Evolutionary conservation across 306 rosid genomes (phyloP).

Genomic region (Vigna angularis): DNA sequence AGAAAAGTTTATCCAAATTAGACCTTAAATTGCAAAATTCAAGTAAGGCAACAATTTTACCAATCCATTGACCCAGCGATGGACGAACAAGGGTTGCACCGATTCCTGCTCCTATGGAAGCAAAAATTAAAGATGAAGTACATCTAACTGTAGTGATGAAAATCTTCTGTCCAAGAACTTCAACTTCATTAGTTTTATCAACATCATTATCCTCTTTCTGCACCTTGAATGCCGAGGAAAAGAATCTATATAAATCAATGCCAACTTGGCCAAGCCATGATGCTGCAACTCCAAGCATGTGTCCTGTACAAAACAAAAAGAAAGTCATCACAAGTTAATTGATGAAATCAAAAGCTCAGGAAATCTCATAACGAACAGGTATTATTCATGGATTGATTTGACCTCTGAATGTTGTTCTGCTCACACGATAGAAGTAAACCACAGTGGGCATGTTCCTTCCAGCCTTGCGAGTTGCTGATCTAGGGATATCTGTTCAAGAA

Average conservation of each 20-base stretch:
- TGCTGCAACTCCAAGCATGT: slow-evolving; percentile 87
- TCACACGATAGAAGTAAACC: slow-evolving; percentile 65
- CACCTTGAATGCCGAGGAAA: slow-evolving; percentile 37
- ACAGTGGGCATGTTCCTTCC: slow-evolving; percentile 66
- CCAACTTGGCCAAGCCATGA: slow-evolving; percentile 87
- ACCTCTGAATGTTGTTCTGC: slow-evolving; percentile 89
- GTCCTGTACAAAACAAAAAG: slow-evolving; percentile 60
- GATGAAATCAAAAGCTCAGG: slow-evolving; percentile 40
- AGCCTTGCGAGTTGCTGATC: slow-evolving; percentile 86
- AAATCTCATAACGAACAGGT: slow-evolving; percentile 7
- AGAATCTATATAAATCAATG: slow-evolving; percentile 68
- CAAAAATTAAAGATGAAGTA: slow-evolving; percentile 72
- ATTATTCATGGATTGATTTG: slow-evolving; percentile 8
- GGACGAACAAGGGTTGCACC: slow-evolving; percentile 81
- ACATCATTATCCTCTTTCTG: slow-evolving; percentile 49
- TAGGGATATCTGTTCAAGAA: slow-evolving; percentile 68
- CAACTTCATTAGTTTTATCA: slow-evolving; percentile 47
- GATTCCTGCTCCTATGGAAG: slow-evolving; percentile 87
- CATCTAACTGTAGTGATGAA: slow-evolving; percentile 62
- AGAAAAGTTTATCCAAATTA: not conserved
- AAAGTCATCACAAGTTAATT: slow-evolving; percentile 26
- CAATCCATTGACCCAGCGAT: slow-evolving; percentile 82
- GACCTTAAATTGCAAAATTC: not conserved
- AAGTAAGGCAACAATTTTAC: slow-evolving; percentile 53
- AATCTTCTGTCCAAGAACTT: slow-evolving; percentile 62